phyloP scores from a whole-genome alignment of 2,329 filamentous ascomycete genomes.

The Plenodomus biglobosus region DNA sequence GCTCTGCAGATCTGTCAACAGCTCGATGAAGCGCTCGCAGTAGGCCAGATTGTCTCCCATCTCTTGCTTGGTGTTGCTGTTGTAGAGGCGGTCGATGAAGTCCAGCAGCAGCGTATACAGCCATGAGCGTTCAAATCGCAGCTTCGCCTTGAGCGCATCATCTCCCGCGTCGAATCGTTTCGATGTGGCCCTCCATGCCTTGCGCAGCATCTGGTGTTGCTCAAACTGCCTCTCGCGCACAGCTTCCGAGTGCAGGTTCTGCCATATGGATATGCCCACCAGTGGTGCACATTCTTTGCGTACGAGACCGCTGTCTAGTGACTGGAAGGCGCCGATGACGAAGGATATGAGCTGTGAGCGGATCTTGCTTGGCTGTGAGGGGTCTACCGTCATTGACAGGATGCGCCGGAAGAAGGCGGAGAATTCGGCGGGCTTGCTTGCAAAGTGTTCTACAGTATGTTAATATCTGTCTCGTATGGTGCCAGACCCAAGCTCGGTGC shows the following conservation, averaged over 20 bases:
- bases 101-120: constrained; percentile 82
- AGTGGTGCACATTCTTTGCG: constrained; percentile 95
- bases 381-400: constrained; percentile 75
- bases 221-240: constrained; percentile 73
- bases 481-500: not conserved
- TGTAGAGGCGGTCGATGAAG: constrained; percentile 74
- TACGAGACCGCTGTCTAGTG: constrained; percentile 82
- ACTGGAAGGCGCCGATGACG: constrained; percentile 89
- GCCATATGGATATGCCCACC: constrained; percentile 94
- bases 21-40: constrained; percentile 90
- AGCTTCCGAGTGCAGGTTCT: constrained; percentile 79
- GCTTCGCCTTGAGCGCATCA: constrained; percentile 71
- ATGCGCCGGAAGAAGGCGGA: constrained; percentile 86
- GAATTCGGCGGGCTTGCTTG: constrained; percentile 76
- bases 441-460: constrained; percentile 66
- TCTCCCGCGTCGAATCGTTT: constrained; percentile 90
- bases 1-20: constrained; percentile 86
- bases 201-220: constrained; percentile 72
- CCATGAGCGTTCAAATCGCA: constrained; percentile 93
- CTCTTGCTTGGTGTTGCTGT: constrained; percentile 34
- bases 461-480: constrained; percentile 28
- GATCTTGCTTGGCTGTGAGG: constrained; percentile 47
- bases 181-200: constrained; percentile 83
- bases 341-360: constrained; percentile 85
- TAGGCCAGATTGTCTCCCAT: constrained; percentile 69